These are phyloP conservation scores for Phytophthora cactorum DNA, from an alignment of 352 stramenopile species.

Conservation along the genomic window DNA sequence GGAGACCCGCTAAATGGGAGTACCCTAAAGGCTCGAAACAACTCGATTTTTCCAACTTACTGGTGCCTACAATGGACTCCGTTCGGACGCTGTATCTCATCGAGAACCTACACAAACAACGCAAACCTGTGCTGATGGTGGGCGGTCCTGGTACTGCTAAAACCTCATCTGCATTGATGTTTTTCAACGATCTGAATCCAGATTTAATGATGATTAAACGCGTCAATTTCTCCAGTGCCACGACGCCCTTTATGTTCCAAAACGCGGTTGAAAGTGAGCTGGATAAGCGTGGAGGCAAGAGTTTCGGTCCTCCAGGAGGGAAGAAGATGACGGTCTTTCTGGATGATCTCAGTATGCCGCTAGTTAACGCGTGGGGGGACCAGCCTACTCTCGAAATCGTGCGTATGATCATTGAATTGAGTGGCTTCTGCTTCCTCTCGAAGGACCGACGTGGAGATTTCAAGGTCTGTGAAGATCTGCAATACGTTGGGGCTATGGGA, in stretches of 20 bases:
- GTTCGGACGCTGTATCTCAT: slow-evolving; percentile 95
- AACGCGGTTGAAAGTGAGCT: slow-evolving; percentile 97
- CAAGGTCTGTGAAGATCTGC: slow-evolving; percentile 97
- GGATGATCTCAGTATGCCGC: slow-evolving; percentile 97
- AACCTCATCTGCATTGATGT: slow-evolving; percentile 98
- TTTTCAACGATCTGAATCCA: slow-evolving; percentile 95
- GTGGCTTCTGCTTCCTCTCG: slow-evolving; percentile 97
- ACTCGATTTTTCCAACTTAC: slow-evolving; percentile 97
- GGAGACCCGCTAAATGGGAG: slow-evolving; percentile 95
- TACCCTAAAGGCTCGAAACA: slow-evolving; percentile 94
- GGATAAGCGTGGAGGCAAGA: slow-evolving; percentile 98
- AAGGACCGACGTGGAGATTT: slow-evolving; percentile 99
- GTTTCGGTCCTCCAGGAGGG: slow-evolving; percentile 96
- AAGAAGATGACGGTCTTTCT: slow-evolving; percentile 99
- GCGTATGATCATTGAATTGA: slow-evolving; percentile 96
- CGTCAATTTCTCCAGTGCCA: slow-evolving; percentile 98
- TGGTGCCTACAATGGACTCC: slow-evolving; percentile 99
- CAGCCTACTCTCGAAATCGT: slow-evolving; percentile 98
- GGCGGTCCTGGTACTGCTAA: slow-evolving; percentile 98
- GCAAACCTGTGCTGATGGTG: slow-evolving; percentile 95
- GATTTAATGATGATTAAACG: slow-evolving; percentile 96
- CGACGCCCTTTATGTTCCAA: slow-evolving; percentile 98
- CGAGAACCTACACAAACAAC: slow-evolving; percentile 94
- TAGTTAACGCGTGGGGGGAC: slow-evolving; percentile 99
- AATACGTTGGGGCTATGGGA: slow-evolving; percentile 98